Conservation (phyloP, 2,329 filamentous ascomycete genomes). For the Aspergillus fructus region DNA sequence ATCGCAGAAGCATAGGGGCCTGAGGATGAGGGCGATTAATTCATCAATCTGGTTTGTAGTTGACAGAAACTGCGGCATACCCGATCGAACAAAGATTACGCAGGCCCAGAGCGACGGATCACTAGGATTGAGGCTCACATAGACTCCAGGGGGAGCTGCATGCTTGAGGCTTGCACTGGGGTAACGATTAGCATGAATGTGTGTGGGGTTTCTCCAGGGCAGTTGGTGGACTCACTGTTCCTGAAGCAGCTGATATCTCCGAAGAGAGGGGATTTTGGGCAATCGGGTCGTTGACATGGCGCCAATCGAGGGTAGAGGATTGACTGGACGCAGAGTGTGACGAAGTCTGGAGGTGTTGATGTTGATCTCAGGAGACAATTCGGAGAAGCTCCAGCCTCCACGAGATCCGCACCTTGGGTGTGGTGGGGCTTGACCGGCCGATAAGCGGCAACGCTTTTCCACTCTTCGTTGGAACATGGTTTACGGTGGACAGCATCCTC, state of each 20-base stretch:
- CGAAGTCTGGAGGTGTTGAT: neutral
- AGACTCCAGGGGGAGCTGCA: slow-evolving; percentile 81
- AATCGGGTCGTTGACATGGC: slow-evolving; percentile 30
- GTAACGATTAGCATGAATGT: neutral
- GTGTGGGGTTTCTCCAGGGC: neutral
- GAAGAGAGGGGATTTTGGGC: slow-evolving; percentile 53
- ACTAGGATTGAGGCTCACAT: slow-evolving; percentile 78
- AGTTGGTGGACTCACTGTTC: slow-evolving; percentile 66
- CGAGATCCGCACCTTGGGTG: neutral
- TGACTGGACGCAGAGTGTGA: neutral
- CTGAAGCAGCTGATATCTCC: slow-evolving; percentile 73
- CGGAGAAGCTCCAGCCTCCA: neutral
- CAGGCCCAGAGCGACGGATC: slow-evolving; percentile 83
- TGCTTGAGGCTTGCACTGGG: slow-evolving; percentile 74
- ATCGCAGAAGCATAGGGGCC: slow-evolving; percentile 87
- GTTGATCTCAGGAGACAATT: slow-evolving; percentile 3
- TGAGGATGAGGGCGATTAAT: slow-evolving; percentile 35
- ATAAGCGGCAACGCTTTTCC: too few relatives aligned
- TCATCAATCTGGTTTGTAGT: neutral
- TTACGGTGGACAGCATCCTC: too few relatives aligned
- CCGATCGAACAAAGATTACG: slow-evolving; percentile 87
- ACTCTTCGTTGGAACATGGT: too few relatives aligned
- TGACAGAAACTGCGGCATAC: slow-evolving; percentile 46
- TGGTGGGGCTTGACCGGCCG: neutral
- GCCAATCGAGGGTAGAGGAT: neutral